These are phyloP conservation scores for Fusarium staphyleae DNA, from an alignment of 2,329 filamentous ascomycete species.

Conservation along the genomic window DNA sequence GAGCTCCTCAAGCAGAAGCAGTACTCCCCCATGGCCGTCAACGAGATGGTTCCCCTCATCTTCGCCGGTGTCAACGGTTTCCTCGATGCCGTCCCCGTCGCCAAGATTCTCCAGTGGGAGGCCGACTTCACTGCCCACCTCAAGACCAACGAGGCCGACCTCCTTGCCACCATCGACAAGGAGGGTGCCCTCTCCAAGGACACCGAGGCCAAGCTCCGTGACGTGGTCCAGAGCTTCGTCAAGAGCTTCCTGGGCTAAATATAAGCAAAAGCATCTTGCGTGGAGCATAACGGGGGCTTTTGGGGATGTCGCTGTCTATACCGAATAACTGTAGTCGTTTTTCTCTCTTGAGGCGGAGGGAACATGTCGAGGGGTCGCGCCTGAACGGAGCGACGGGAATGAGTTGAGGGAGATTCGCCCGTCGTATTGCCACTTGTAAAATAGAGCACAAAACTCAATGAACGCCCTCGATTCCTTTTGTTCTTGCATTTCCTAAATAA, in stretches of 20 bases:
- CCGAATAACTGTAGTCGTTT: conserved; percentile 54
- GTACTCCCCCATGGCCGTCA: conserved; percentile 97
- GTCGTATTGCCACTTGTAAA: conserved; percentile 66
- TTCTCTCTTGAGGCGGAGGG: conserved; percentile 57
- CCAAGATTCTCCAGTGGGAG: conserved; percentile 94
- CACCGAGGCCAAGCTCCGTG: conserved; percentile 81
- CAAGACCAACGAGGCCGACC: conserved; percentile 85
- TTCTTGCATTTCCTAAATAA: conserved; percentile 41
- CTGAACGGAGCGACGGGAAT: conserved; percentile 55
- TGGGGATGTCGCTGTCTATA: conserved; percentile 57
- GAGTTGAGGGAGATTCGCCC: conserved; percentile 54
- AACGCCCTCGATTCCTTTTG: conserved; percentile 68
- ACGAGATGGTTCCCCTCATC: conserved; percentile 99
- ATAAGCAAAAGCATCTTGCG: conserved; percentile 42
- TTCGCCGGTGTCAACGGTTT: conserved; percentile 98
- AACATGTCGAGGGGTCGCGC: conserved; percentile 55
- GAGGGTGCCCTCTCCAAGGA: conserved; percentile 97
- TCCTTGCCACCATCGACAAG: conserved; percentile 89
- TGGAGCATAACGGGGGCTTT: conserved; percentile 44
- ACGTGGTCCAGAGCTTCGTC: conserved; percentile 81
- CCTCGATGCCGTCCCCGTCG: conserved; percentile 87
- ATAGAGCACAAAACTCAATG: conserved; percentile 68
- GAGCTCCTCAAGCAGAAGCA: conserved; percentile 99
- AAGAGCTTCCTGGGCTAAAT: conserved; percentile 82
- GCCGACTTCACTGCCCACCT: conserved; percentile 91